Conservation (phyloP, 1,139 yeast species). For the Protomyces inouyei region DNA sequence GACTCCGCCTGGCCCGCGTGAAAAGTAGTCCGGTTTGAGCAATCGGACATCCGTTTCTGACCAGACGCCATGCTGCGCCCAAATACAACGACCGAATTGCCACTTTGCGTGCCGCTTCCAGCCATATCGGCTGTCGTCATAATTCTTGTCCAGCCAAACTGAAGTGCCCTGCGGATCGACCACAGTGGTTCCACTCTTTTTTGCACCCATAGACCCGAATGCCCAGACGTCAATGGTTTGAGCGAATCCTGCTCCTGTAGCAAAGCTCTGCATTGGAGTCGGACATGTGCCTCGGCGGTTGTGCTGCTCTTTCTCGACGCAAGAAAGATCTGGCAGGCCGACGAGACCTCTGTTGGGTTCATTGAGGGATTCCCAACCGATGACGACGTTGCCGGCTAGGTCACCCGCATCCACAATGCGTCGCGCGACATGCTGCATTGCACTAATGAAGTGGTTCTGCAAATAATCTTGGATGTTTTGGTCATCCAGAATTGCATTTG, state of each 20-base stretch:
- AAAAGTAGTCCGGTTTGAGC: conserved; percentile 50
- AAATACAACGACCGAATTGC: conserved; percentile 70
- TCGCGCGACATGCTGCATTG: conserved; percentile 54
- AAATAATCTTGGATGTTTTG: conserved; percentile 72
- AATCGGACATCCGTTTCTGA: conserved; percentile 40
- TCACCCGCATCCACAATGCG: conserved; percentile 51
- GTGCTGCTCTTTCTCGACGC: conserved; percentile 34
- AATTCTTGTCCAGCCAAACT: conserved; percentile 54
- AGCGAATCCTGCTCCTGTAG: conserved; percentile 66
- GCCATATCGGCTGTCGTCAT: conserved; percentile 58
- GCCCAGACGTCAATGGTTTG: conserved; percentile 61
- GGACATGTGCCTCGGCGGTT: conserved; percentile 39
- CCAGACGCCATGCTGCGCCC: conserved; percentile 79
- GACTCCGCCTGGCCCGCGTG: conserved; percentile 43
- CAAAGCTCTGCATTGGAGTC: conserved; percentile 38
- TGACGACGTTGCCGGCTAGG: conserved; percentile 49
- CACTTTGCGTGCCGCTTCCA: conserved; percentile 63
- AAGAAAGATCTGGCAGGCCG: conserved; percentile 34
- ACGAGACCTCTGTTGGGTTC: conserved; percentile 60
- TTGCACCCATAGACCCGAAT: conserved; percentile 66
- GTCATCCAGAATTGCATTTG: conserved; percentile 63
- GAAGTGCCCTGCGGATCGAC: conserved; percentile 58
- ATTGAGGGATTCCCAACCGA: conserved; percentile 83
- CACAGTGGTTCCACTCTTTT: conserved; percentile 49
- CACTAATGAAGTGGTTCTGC: conserved; percentile 57